A percentile compares a stretch with the other conserved stretches of the same genome.
Conservation (phyloP, 148 eudicot genomes). For the Chenopodium formosanum region DNA sequence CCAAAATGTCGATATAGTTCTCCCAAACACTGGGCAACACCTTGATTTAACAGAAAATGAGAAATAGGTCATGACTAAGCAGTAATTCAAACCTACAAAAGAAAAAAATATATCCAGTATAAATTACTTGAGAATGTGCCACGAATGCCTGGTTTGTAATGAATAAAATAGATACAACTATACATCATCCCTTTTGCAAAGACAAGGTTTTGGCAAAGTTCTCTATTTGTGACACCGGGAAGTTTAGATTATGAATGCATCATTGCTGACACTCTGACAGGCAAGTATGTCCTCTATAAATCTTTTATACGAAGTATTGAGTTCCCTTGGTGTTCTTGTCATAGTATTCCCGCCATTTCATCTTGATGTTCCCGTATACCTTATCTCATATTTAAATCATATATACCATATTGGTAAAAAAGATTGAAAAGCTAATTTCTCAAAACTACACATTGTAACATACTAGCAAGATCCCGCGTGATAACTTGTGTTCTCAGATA, state of each 20-base stretch:
- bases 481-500: too few species aligned
- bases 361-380: not conserved
- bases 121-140: not conserved
- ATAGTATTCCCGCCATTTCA: not conserved
- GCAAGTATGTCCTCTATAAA: not conserved
- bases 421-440: not conserved
- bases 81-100: not conserved
- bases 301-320: not conserved
- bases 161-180: not conserved
- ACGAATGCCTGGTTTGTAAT: not conserved
- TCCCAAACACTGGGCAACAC: constrained; percentile 97
- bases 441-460: not conserved
- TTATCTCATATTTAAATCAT: not conserved
- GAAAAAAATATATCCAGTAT: not conserved
- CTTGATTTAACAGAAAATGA: constrained; percentile 37
- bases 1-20: constrained; percentile 87
- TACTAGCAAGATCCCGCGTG: not conserved
- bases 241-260: not conserved
- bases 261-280: not conserved
- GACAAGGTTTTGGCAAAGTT: not conserved
- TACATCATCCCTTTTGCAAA: not conserved
- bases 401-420: not conserved
- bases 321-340: not conserved
- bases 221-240: not conserved
- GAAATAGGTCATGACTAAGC: constrained; percentile 16